phyloP scores from a whole-genome alignment of 345 rosid species.

The Turritis glabra region DNA sequence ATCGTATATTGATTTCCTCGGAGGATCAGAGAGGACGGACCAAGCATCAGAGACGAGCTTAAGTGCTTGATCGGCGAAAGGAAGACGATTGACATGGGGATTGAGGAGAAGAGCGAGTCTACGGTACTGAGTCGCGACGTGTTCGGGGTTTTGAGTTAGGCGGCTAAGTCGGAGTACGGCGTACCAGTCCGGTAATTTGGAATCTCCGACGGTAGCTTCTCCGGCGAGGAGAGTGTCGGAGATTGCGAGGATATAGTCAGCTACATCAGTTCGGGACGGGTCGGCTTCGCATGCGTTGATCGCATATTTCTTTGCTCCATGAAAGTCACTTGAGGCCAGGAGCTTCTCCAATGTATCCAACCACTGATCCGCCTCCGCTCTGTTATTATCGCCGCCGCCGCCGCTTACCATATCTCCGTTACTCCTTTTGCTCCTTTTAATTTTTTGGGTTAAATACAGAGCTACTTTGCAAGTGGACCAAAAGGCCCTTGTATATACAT shows the following conservation, averaged over 20 bases:
- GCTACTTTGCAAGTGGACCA: not conserved
- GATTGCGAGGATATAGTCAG: constrained; percentile 72
- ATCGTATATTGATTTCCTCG: constrained; percentile 64
- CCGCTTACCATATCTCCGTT: constrained; percentile 38
- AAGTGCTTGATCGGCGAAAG: constrained; percentile 75
- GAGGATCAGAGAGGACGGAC: constrained; percentile 62
- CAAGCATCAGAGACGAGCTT: constrained; percentile 79
- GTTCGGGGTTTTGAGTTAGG: constrained; percentile 54
- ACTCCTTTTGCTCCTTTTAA: not conserved
- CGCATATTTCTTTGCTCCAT: constrained; percentile 70
- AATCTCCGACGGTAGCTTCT: constrained; percentile 38
- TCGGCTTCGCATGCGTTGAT: constrained; percentile 68
- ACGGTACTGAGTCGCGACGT: constrained; percentile 68
- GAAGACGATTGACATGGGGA: constrained; percentile 55
- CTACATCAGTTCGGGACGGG: constrained; percentile 49
- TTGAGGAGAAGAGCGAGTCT: constrained; percentile 64
- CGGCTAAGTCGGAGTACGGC: constrained; percentile 65
- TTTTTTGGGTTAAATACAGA: not conserved
- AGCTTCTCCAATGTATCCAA: constrained; percentile 71
- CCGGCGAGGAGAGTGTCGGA: constrained; percentile 74
- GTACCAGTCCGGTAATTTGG: constrained; percentile 60
- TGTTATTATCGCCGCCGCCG: constrained; percentile 36
- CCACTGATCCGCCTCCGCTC: constrained; percentile 72
- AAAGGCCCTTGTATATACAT: not conserved
- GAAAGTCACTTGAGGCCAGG: constrained; percentile 63